These are phyloP conservation scores for Tuber melanosporum DNA, from an alignment of 495 filamentous ascomycete species.

Conservation along the genomic window DNA sequence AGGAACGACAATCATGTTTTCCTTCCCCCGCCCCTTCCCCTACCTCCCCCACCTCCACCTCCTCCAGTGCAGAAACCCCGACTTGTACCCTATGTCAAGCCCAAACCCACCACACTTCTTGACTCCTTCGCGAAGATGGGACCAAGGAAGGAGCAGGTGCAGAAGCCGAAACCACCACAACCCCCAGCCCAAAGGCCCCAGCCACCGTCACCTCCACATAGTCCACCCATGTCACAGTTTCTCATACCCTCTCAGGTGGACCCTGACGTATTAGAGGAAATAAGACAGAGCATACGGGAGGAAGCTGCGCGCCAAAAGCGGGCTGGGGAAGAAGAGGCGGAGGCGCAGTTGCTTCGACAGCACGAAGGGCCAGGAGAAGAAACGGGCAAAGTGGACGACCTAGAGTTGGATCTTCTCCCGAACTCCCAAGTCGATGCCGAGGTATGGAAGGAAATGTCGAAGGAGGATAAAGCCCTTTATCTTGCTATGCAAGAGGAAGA, in stretches of 20 bases:
- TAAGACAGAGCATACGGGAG: background rate
- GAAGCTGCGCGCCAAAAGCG: background rate
- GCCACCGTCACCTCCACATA: background rate
- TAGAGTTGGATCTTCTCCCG: slow-evolving; percentile 17
- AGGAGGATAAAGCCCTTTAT: slow-evolving; percentile 19
- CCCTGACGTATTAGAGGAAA: slow-evolving; percentile 12
- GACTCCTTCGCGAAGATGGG: slow-evolving; percentile 20
- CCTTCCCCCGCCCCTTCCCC: background rate
- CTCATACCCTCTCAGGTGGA: slow-evolving; percentile 32
- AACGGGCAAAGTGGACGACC: background rate
- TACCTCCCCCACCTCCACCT: slow-evolving; percentile 3
- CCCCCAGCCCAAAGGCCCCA: background rate
- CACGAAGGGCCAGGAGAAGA: slow-evolving; percentile 11
- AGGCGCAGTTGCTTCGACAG: background rate
- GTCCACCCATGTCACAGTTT: slow-evolving; percentile 25
- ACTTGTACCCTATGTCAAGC: slow-evolving; percentile 29
- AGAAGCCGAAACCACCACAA: slow-evolving; percentile 7
- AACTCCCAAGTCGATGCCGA: slow-evolving; percentile 26
- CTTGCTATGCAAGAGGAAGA: slow-evolving; percentile 24
- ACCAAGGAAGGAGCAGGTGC: slow-evolving; percentile 2
- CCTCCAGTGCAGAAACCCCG: slow-evolving; percentile 24
- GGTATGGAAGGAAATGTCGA: slow-evolving; percentile 24
- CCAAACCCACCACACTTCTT: slow-evolving; percentile 25
- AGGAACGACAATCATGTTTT: background rate
- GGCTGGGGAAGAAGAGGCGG: background rate